Evolutionary conservation across 1,284 basidiomycete species (phyloP).

Genomic region (Anthracocystis walkeri): DNA sequence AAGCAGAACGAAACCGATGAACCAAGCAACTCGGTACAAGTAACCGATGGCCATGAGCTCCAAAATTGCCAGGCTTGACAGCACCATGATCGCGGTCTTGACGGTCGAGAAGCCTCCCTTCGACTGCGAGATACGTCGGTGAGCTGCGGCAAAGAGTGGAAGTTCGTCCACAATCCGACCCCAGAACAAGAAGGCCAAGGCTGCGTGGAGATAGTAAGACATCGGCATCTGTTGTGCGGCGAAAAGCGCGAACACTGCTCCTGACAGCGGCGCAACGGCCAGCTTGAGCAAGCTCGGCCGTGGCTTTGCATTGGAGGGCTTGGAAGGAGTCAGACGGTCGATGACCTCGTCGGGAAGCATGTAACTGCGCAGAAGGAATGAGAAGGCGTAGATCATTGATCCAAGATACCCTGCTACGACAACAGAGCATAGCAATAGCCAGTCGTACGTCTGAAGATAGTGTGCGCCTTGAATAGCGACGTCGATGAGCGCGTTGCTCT

Average conservation of each 20-base stretch:
- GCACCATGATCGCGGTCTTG: conserved; percentile 5
- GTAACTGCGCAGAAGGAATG: conserved; percentile 61
- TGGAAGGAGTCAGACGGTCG: neutral
- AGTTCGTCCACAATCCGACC: conserved; percentile 50
- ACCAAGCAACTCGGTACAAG: conserved; percentile 78
- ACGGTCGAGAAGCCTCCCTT: neutral
- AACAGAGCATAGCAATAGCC: conserved; percentile 78
- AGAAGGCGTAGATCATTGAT: conserved; percentile 74
- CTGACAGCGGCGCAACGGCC: conserved; percentile 29
- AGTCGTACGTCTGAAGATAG: conserved; percentile 88
- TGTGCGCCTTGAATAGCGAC: conserved; percentile 77
- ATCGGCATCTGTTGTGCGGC: conserved; percentile 77
- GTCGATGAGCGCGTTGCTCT: conserved; percentile 75
- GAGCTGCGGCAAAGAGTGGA: conserved; percentile 28
- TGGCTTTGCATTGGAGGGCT: neutral
- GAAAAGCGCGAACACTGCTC: conserved; percentile 72
- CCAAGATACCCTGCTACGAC: conserved; percentile 81
- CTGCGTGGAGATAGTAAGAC: conserved; percentile 82
- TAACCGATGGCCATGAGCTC: conserved; percentile 80
- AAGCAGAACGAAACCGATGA: conserved; percentile 76
- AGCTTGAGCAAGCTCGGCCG: conserved; percentile 23
- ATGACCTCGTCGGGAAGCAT: conserved; percentile 34
- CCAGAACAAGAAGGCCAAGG: conserved; percentile 82
- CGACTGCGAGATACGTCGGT: conserved; percentile 2
- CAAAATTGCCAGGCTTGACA: conserved; percentile 34